A percentile compares a stretch with the other conserved stretches of the same genome.
phyloP scores from a whole-genome alignment of 257 asterid species.

The Hygrophila difformis region DNA sequence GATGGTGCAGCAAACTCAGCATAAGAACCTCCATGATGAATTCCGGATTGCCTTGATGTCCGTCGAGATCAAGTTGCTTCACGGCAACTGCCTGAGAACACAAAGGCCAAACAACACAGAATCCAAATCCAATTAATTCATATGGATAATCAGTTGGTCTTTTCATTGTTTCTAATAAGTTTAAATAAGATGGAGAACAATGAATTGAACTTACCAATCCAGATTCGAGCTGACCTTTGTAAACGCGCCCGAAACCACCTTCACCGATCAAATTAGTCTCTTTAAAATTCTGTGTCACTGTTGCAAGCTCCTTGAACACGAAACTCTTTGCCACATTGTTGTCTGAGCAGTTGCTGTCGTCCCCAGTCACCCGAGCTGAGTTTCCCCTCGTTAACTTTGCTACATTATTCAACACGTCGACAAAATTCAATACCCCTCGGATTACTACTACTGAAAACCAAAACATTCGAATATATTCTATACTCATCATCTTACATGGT shows the following conservation, averaged over 20 bases:
- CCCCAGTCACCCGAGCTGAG: conserved; percentile 17
- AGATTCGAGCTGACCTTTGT: conserved; percentile 34
- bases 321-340: conserved; percentile 37
- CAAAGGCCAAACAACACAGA: too few species aligned
- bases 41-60: conserved; percentile 61
- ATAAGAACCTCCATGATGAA: conserved; percentile 57
- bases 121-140: too few species aligned
- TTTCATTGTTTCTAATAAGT: too few species aligned
- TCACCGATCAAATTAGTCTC: conserved; percentile 53
- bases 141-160: too few species aligned
- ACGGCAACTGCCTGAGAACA: conserved; percentile 35
- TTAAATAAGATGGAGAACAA: too few species aligned
- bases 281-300: conserved; percentile 41
- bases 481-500: conserved; percentile 13
- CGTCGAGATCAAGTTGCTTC: conserved; percentile 55
- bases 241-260: conserved; percentile 65
- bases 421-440: conserved; percentile 11
- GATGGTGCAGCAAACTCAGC: conserved; percentile 57
- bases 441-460: background rate
- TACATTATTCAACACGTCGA: conserved; percentile 1
- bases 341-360: conserved; percentile 14
- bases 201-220: conserved; percentile 34
- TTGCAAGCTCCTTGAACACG: conserved; percentile 35
- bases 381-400: conserved; percentile 19
- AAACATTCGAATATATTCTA: background rate